These are phyloP conservation scores for Amanita exitialis DNA, from an alignment of 768 basidiomycete species.

Conservation along the genomic window DNA sequence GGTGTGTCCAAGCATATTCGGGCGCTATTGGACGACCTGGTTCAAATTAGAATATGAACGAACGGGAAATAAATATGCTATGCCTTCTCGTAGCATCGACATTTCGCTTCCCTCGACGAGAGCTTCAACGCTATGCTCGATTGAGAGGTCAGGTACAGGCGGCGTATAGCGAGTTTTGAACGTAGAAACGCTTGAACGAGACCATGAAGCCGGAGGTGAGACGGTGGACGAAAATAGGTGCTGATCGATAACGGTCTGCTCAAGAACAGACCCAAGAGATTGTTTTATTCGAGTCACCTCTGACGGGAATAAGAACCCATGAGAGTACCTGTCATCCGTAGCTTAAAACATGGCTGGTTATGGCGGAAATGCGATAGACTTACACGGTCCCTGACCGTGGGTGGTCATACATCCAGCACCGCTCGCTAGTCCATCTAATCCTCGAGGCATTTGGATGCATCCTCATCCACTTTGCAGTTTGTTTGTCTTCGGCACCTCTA, in stretches of 20 bases:
- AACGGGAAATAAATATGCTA: conserved; percentile 5
- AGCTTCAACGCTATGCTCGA: conserved; percentile 74
- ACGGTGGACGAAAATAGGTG: conserved; percentile 17
- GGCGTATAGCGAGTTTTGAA: conserved; percentile 72
- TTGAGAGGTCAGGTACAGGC: conserved; percentile 55
- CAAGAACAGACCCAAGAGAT: conserved; percentile 42
- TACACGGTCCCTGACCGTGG: conserved; percentile 90
- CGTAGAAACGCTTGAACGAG: conserved; percentile 78
- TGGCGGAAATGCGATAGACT: conserved; percentile 16
- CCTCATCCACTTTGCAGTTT: conserved; percentile 87
- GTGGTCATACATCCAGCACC: conserved; percentile 98
- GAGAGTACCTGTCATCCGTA: conserved; percentile 57
- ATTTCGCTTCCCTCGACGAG: conserved; percentile 88
- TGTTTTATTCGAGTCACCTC: conserved; percentile 63
- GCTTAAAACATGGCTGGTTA: conserved; percentile 3
- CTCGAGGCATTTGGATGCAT: conserved; percentile 69
- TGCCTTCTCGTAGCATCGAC: conserved; percentile 61
- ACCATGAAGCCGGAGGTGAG: conserved; percentile 47
- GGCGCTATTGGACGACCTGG: conserved; percentile 49
- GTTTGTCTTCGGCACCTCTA: conserved; percentile 87
- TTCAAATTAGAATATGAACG: conserved; percentile 3
- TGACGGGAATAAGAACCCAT: conserved; percentile 92
- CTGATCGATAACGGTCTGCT: conserved; percentile 27
- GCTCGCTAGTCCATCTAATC: conserved; percentile 85
- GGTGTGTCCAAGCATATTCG: conserved; percentile 57